These are phyloP conservation scores for Extremus antarcticus DNA, from an alignment of 495 filamentous ascomycete species.

Conservation along the genomic window DNA sequence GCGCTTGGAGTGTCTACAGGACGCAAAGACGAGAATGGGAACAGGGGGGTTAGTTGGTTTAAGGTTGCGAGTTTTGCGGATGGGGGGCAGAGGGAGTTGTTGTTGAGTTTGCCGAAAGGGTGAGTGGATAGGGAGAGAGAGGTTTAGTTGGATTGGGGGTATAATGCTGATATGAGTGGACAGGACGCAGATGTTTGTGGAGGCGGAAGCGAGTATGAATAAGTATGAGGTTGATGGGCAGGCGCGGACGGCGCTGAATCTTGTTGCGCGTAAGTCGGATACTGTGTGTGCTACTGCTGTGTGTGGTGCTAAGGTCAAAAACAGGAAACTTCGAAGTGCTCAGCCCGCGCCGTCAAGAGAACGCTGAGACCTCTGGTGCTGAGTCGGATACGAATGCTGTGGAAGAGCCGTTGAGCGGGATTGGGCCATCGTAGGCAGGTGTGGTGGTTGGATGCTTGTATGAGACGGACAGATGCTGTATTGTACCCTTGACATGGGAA, in stretches of 20 bases:
- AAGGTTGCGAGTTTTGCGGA: constrained; percentile 51
- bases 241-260: constrained; percentile 42
- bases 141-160: neutral
- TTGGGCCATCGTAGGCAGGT: constrained; percentile 9
- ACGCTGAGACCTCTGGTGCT: no score
- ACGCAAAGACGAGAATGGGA: constrained; percentile 40
- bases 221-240: constrained; percentile 57
- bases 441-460: neutral
- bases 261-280: constrained; percentile 58
- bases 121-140: constrained; percentile 36
- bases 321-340: constrained; percentile 19
- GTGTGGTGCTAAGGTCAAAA: neutral
- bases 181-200: constrained; percentile 59
- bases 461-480: constrained; percentile 1
- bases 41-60: constrained; percentile 64
- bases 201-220: constrained; percentile 58
- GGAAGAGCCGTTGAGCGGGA: constrained; percentile 18
- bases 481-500: neutral
- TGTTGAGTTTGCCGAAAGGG: constrained; percentile 66
- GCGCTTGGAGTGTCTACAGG: constrained; percentile 50
- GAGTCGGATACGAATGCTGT: constrained; percentile 13
- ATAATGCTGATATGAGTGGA: neutral
- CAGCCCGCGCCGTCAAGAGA: no score
- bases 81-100: constrained; percentile 48
- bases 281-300: no score